A percentile compares a stretch with the other conserved stretches of the same genome.
phyloP scores from a whole-genome alignment of 192 early-diverging fungal genomes.

The Podochytrium sp. region DNA sequence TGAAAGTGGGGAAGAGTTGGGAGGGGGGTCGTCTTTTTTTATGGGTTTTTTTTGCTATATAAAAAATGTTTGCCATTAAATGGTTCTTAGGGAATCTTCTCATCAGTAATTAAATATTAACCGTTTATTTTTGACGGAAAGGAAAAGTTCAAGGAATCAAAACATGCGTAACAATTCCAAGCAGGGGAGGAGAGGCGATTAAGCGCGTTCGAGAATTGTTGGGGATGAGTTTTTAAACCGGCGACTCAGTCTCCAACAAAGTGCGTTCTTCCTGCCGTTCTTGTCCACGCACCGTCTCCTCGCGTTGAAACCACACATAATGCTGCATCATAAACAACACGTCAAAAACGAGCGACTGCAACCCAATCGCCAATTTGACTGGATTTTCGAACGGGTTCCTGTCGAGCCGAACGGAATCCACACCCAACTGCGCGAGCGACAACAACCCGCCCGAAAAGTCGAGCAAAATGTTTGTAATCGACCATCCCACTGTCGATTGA shows the following conservation, averaged over 20 bases:
- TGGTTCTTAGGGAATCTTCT: too few relatives aligned
- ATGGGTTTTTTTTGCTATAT: too few relatives aligned
- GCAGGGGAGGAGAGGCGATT: slow-evolving; percentile 76
- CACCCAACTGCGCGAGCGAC: slow-evolving; percentile 74
- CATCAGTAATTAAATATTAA: too few relatives aligned
- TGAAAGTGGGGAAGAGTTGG: too few relatives aligned
- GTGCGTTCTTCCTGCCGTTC: too few relatives aligned
- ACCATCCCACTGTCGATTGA: slow-evolving; percentile 88
- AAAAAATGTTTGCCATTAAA: too few relatives aligned
- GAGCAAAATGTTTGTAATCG: slow-evolving; percentile 83
- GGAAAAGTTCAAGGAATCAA: slow-evolving; percentile 67
- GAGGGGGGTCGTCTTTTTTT: too few relatives aligned
- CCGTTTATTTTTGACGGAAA: slow-evolving; percentile 85
- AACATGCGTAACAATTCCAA: slow-evolving; percentile 59
- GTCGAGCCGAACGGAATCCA: slow-evolving; percentile 63
- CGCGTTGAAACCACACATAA: slow-evolving; percentile 80
- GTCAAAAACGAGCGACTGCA: slow-evolving; percentile 82
- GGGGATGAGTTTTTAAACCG: too few relatives aligned
- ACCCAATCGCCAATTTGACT: slow-evolving; percentile 71
- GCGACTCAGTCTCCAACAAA: too few relatives aligned
- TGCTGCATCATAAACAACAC: slow-evolving; percentile 83
- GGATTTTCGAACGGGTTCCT: slow-evolving; percentile 55
- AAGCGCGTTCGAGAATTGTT: slow-evolving; percentile 86
- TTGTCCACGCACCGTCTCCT: too few relatives aligned
- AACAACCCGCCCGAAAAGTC: slow-evolving; percentile 84